Percentiles rank a stretch among this genome's conserved stretches.
These are phyloP conservation scores for Durusdinium trenchii DNA, from an alignment of 73 alveolate species.

Conservation along the genomic window DNA sequence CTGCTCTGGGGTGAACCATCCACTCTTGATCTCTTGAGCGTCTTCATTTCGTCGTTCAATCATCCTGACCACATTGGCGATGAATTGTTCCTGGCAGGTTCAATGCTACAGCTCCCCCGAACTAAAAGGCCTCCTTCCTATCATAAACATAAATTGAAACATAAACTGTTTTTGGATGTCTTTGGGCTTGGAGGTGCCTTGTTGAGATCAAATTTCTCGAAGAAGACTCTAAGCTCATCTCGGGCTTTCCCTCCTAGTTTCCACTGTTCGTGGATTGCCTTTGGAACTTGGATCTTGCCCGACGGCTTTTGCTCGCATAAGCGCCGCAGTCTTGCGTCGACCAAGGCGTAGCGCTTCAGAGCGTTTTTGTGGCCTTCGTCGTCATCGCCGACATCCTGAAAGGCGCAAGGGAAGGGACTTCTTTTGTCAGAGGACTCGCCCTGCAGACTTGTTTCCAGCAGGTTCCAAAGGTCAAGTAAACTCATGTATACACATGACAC, in stretches of 20 bases:
- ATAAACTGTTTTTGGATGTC: too few relatives aligned
- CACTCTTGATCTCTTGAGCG: neutral
- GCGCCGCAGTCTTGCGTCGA: slow-evolving; percentile 8
- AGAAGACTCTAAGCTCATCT: neutral
- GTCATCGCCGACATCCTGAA: too few relatives aligned
- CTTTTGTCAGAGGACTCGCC: too few relatives aligned
- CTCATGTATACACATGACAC: too few relatives aligned
- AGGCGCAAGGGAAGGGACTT: too few relatives aligned
- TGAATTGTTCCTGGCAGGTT: neutral
- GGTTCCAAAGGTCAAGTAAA: too few relatives aligned
- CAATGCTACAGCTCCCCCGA: too few relatives aligned
- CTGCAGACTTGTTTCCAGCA: too few relatives aligned
- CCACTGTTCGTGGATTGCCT: slow-evolving; percentile 19
- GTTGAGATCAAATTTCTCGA: neutral
- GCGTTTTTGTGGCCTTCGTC: neutral
- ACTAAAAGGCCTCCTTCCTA: too few relatives aligned
- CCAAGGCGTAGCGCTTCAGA: neutral
- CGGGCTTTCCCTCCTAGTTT: neutral
- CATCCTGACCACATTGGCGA: neutral
- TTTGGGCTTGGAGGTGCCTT: too few relatives aligned
- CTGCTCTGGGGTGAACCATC: slow-evolving; percentile 18
- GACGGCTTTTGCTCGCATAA: neutral
- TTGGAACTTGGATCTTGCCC: neutral
- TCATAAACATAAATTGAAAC: too few relatives aligned
- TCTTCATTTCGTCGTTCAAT: neutral